Evolutionary conservation across 164 flowering plant genomes (phyloP), one percentile per base, ranked within the genome.

Genomic region (Akebia trifoliata): DNA sequence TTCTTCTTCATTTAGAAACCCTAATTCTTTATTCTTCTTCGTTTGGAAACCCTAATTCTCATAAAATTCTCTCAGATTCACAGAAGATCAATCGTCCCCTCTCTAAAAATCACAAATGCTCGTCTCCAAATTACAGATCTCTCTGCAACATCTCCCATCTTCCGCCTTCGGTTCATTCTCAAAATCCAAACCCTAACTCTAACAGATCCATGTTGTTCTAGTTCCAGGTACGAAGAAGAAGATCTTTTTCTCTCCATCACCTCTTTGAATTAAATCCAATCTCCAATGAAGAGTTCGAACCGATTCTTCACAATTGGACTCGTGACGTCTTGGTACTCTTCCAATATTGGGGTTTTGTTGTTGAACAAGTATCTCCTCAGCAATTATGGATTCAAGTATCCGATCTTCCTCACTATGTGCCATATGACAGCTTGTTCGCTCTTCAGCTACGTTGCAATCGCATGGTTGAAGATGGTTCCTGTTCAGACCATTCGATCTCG

Each of bases 401-500:
- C 82, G 38, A 78, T 78, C 63, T 78, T 78, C 57, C 72, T 78
- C 11, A 78, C 82, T 32, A 72, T 78, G 76, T 78, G 82, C 47
- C 82, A 78, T 57, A 75, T 78, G 82, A 73, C 73, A 15, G 82
- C 82, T 22, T 78, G 82, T 63, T 68, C 82, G 11, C 54, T 75
- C 21, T 60, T 78, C 48, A 73, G 78, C 66, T 78, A 78, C 65
- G 52, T 75, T 29, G 77, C 82, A 17, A 72, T 73, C 15, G 70
- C 74, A 0, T 78, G 77, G 77, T 31, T 75, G 66, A 73, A 71
- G 69, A 3, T 78, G 40, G 82, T 72, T 6, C 82, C 82, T 2
- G 50, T 73, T 68, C 82, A 78, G 59, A 54, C 71, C 17, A 42
- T 78, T 26, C 60, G 77, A 50, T 75, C 82, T 18, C 31, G 71